Evolutionary conservation across 140 eudicot species (phyloP).

Genomic region (Erigeron philadelphicus): DNA sequence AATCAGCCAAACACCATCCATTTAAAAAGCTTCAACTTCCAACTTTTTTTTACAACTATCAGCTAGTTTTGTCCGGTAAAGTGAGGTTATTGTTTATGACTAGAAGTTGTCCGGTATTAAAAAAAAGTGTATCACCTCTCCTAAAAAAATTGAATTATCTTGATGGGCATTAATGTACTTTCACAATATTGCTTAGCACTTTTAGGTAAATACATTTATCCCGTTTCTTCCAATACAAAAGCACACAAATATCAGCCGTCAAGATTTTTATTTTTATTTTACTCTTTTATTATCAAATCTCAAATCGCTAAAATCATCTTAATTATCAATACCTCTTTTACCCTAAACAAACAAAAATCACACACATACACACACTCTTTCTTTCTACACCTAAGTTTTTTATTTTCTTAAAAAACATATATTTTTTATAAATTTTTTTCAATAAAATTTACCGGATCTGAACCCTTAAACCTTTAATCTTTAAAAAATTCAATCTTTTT

Average conservation of each 20-base stretch:
- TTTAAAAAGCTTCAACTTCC: no score
- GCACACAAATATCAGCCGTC: conserved; percentile 32
- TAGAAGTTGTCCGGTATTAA: no score
- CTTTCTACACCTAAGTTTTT: conserved; percentile 21
- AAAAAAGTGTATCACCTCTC: no score
- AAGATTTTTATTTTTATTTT: conserved; percentile 35
- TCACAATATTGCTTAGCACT: not conserved
- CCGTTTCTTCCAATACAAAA: not conserved
- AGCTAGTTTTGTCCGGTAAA: no score
- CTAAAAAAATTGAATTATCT: not conserved
- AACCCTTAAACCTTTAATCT: conserved; percentile 37
- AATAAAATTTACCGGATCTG: conserved; percentile 37
- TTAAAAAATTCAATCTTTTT: conserved; percentile 21
- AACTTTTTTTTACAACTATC: no score
- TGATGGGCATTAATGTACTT: not conserved
- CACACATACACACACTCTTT: conserved; percentile 25
- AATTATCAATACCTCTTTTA: conserved; percentile 25
- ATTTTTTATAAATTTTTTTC: not conserved
- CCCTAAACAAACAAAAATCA: conserved; percentile 24
- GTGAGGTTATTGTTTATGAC: no score
- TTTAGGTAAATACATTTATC: not conserved
- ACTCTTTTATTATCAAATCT: conserved; percentile 5
- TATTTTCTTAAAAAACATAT: conserved; percentile 3
- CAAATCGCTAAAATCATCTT: not conserved
- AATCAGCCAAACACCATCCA: no score